A percentile compares a stretch with the other conserved stretches of the same genome.
phyloP scores from a whole-genome alignment of 441 rosid genomes.

The Theobroma grandiflorum region DNA sequence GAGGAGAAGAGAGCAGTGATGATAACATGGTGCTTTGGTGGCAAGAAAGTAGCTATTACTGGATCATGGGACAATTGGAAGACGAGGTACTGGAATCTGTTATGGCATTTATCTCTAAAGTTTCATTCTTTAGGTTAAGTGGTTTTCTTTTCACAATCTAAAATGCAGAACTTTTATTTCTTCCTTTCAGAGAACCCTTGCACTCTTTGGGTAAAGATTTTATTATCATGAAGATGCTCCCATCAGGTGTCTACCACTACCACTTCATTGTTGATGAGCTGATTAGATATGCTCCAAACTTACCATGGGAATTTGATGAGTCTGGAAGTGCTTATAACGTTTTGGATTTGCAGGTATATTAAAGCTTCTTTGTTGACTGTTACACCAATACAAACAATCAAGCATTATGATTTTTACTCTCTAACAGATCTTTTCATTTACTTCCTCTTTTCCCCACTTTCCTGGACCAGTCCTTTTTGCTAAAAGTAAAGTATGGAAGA shows the following conservation, averaged over 20 bases:
- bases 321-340: conserved; percentile 54
- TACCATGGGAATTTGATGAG: conserved; percentile 58
- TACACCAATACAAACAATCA: background rate
- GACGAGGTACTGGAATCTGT: conserved; percentile 39
- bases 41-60: conserved; percentile 57
- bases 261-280: conserved; percentile 59
- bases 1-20: conserved; percentile 47
- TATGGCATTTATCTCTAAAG: conserved; percentile 12
- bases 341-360: conserved; percentile 63
- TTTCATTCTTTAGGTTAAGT: conserved; percentile 1
- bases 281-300: conserved; percentile 47
- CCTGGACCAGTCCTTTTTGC: background rate
- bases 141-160: conserved; percentile 8
- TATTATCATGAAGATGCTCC: conserved; percentile 55
- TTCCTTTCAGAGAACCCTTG: conserved; percentile 52
- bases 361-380: background rate
- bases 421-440: background rate
- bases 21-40: conserved; percentile 68
- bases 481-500: background rate
- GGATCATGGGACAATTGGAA: conserved; percentile 78
- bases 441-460: background rate
- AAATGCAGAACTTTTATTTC: conserved; percentile 2
- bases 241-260: conserved; percentile 62
- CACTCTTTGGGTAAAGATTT: conserved; percentile 56
- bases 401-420: background rate